Evolutionary conservation across 768 basidiomycete species (phyloP).

Genomic region (Dictyophora rubrovolvata): DNA sequence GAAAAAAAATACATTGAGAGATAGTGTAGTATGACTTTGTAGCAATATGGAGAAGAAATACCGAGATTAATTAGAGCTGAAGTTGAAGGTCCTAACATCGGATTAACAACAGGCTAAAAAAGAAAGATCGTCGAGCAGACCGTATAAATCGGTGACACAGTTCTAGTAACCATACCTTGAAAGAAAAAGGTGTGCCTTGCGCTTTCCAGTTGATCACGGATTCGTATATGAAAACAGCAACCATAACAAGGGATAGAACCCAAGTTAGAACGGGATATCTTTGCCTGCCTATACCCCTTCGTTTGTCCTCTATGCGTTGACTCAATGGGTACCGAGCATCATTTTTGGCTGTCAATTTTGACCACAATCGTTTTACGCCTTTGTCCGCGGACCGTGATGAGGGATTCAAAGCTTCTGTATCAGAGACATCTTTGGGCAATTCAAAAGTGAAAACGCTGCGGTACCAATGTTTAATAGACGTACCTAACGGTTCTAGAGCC

Average conservation of each 20-base stretch:
- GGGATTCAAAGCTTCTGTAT: neutral
- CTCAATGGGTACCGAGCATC: constrained; percentile 42
- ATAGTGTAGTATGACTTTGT: too few relatives aligned
- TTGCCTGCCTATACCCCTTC: constrained; percentile 75
- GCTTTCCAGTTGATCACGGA: constrained; percentile 62
- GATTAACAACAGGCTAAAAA: constrained; percentile 65
- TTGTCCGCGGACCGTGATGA: neutral
- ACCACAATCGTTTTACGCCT: neutral
- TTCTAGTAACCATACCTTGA: constrained; percentile 44
- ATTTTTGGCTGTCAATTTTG: neutral
- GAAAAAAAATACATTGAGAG: constrained; percentile 11
- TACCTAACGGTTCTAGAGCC: constrained; percentile 11
- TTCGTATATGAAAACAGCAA: constrained; percentile 74
- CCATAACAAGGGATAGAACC: constrained; percentile 40
- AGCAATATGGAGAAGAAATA: too few relatives aligned
- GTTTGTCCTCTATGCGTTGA: constrained; percentile 83
- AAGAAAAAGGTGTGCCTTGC: constrained; percentile 78
- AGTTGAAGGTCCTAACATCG: constrained; percentile 84
- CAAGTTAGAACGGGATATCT: constrained; percentile 54
- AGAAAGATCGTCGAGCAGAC: constrained; percentile 1
- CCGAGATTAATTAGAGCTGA: constrained; percentile 80
- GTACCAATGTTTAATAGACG: constrained; percentile 15
- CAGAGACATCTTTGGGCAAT: constrained; percentile 5
- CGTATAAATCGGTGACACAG: neutral
- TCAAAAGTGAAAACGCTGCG: neutral